Conservation (phyloP, 2,329 filamentous ascomycete genomes). For the Alternaria viburni region DNA sequence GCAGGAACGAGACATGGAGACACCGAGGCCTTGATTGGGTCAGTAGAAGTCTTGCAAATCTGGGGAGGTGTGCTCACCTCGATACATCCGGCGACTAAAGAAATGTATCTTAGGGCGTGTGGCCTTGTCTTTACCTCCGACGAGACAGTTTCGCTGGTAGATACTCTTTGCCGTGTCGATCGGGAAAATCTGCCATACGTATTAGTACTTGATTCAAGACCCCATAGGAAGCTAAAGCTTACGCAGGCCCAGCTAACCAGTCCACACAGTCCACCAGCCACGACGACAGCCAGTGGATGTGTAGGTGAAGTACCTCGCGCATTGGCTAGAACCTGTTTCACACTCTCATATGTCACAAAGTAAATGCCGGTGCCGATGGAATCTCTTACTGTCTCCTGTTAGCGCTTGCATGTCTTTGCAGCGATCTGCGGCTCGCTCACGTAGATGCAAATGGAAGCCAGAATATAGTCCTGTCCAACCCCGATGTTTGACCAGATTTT, state of each 20-base stretch:
- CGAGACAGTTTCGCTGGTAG: constrained; percentile 81
- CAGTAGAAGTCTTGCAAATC: background rate
- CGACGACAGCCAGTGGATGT: constrained; percentile 77
- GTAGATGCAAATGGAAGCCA: constrained; percentile 77
- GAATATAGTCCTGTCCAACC: constrained; percentile 78
- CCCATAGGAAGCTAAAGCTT: constrained; percentile 41
- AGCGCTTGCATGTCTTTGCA: constrained; percentile 8
- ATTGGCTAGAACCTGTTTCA: constrained; percentile 80
- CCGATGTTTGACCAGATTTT: constrained; percentile 76
- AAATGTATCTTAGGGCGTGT: constrained; percentile 74
- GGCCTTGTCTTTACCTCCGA: constrained; percentile 66
- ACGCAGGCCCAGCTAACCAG: constrained; percentile 85
- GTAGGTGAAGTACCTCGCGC: constrained; percentile 76
- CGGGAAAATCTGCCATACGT: constrained; percentile 55
- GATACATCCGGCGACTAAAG: constrained; percentile 79
- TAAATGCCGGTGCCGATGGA: constrained; percentile 85
- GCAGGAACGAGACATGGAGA: constrained; percentile 82
- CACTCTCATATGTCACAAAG: constrained; percentile 88
- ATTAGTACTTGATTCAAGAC: constrained; percentile 9
- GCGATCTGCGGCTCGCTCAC: constrained; percentile 57
- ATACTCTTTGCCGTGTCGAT: constrained; percentile 86
- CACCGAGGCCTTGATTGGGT: constrained; percentile 63
- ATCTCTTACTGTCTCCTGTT: constrained; percentile 69
- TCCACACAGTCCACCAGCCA: constrained; percentile 80
- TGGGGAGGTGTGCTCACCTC: constrained; percentile 57